These are phyloP conservation scores for Entomortierella beljakovae DNA, from an alignment of 192 early-diverging fungal genomes.

Conservation along the genomic window DNA sequence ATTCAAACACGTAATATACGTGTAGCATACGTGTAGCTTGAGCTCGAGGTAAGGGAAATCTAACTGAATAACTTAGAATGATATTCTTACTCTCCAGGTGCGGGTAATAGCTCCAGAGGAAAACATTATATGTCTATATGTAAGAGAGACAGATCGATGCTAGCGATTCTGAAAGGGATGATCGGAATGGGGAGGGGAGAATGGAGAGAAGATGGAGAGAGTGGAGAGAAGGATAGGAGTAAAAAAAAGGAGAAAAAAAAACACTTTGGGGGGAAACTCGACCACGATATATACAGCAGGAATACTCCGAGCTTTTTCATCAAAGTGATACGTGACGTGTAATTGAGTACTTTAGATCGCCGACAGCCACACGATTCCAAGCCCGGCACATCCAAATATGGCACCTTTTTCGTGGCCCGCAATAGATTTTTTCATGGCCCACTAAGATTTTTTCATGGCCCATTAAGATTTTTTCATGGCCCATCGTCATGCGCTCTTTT, in stretches of 20 bases:
- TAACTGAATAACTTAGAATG: no score
- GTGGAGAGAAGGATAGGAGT: neutral
- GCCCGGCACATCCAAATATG: constrained; percentile 35
- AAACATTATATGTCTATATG: constrained; percentile 40
- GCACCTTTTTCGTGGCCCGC: constrained; percentile 46
- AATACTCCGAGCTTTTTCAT: constrained; percentile 9
- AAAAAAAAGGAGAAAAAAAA: neutral
- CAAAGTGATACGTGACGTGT: constrained; percentile 4
- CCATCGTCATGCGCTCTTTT: neutral
- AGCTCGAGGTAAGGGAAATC: no score
- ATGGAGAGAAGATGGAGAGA: constrained; percentile 12
- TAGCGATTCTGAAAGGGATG: neutral
- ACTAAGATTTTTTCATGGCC: constrained; percentile 21
- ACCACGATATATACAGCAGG: constrained; percentile 29
- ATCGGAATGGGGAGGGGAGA: neutral
- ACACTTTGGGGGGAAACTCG: no score
- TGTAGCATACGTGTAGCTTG: no score
- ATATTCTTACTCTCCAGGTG: constrained; percentile 49
- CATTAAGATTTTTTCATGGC: neutral
- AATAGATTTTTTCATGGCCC: constrained; percentile 36
- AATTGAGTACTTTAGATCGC: neutral
- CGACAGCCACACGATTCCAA: constrained; percentile 14
- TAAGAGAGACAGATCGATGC: constrained; percentile 7
- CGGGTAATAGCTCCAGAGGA: constrained; percentile 52
- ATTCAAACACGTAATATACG: neutral